phyloP scores from a whole-genome alignment of 208 protist genomes.

The Borovskyia barvae region DNA sequence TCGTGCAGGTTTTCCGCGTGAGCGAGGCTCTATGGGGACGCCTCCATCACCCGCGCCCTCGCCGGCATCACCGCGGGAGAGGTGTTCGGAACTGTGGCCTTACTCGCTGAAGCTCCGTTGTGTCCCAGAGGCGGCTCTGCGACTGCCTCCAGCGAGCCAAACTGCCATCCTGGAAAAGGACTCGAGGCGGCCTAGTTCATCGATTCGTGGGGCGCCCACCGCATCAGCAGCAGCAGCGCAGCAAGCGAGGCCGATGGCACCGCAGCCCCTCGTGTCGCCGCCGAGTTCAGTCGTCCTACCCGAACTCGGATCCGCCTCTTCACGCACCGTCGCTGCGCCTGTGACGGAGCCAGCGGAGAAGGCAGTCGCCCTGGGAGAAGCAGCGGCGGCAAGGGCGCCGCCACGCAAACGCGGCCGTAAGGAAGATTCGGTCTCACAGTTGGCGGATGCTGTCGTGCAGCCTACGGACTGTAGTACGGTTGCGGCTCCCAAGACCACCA shows the following conservation, averaged over 20 bases:
- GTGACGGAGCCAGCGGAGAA: neutral
- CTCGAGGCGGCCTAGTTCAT: neutral
- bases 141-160: neutral
- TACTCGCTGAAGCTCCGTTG: slow-evolving; percentile 56
- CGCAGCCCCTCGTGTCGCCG: too few relatives aligned
- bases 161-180: neutral
- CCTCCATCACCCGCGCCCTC: neutral
- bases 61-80: neutral
- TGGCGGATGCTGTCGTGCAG: too few relatives aligned
- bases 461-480: too few relatives aligned
- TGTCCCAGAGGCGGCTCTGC: slow-evolving; percentile 26
- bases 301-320: too few relatives aligned
- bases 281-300: too few relatives aligned
- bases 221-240: neutral
- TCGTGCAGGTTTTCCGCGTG: too few relatives aligned
- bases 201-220: neutral
- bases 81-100: slow-evolving; percentile 34
- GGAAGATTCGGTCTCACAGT: too few relatives aligned
- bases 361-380: neutral
- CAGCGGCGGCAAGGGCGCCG: neutral
- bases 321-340: neutral
- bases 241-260: too few relatives aligned
- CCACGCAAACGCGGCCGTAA: neutral
- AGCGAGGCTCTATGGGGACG: neutral
- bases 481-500: too few relatives aligned